Evolutionary conservation across 352 stramenopile species (phyloP).

Genomic region (Pythium rhizo-oryzae): DNA sequence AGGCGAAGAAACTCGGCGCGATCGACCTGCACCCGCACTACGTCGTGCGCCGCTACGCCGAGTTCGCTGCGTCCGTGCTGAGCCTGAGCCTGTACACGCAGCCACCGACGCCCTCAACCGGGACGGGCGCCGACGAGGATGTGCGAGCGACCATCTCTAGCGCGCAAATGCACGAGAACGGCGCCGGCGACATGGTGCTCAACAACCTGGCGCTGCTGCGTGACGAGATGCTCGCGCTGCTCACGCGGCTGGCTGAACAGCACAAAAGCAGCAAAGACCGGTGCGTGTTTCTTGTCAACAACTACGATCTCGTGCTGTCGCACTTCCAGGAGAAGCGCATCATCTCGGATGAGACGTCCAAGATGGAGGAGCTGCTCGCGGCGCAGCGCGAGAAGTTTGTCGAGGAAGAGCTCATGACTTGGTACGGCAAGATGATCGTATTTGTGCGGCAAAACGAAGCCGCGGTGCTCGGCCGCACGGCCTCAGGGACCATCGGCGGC

Average conservation of each 20-base stretch:
- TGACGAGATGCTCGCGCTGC: slow-evolving; percentile 77
- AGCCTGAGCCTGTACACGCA: slow-evolving; percentile 87
- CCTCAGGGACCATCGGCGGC: slow-evolving; percentile 29
- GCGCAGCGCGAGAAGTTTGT: slow-evolving; percentile 96
- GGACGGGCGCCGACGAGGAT: slow-evolving; percentile 31
- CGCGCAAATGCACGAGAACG: slow-evolving; percentile 82
- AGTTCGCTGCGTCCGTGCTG: slow-evolving; percentile 97
- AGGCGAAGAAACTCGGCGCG: slow-evolving; percentile 90
- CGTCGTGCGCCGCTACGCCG: slow-evolving; percentile 95
- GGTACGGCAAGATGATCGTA: slow-evolving; percentile 96
- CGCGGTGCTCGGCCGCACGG: slow-evolving; percentile 55
- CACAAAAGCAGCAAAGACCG: slow-evolving; percentile 94
- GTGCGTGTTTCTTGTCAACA: slow-evolving; percentile 98
- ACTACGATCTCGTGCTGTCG: slow-evolving; percentile 95
- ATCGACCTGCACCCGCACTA: slow-evolving; percentile 98
- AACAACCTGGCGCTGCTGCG: slow-evolving; percentile 89
- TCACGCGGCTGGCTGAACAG: slow-evolving; percentile 90
- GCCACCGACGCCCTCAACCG: slow-evolving; percentile 25
- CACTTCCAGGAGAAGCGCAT: slow-evolving; percentile 96
- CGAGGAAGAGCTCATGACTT: slow-evolving; percentile 94
- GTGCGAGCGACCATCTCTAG: slow-evolving; percentile 45
- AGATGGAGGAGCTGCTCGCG: slow-evolving; percentile 94
- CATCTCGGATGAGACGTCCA: slow-evolving; percentile 92
- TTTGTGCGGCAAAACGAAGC: slow-evolving; percentile 97
- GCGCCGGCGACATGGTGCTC: slow-evolving; percentile 93